phyloP scores from a whole-genome alignment of 352 stramenopile genomes.

The Phytophthora ramorum region DNA sequence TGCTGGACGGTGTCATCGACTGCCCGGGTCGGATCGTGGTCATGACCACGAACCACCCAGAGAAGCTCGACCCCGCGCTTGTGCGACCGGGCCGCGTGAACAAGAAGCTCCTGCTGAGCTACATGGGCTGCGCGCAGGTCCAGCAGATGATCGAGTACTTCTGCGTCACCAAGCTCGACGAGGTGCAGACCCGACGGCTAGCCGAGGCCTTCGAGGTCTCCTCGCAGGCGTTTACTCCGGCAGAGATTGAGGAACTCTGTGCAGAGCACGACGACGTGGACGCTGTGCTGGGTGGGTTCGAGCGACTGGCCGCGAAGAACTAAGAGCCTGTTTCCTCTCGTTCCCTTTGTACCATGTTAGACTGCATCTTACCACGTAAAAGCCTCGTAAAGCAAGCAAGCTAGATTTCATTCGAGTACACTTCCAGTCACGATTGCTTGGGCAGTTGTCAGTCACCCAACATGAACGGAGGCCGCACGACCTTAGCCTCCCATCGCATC shows the following conservation, averaged over 20 bases:
- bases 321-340: background rate
- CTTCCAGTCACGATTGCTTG: background rate
- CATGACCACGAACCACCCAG: slow-evolving; percentile 94
- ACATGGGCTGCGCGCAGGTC: slow-evolving; percentile 55
- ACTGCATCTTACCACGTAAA: slow-evolving; percentile 6
- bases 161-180: slow-evolving; percentile 38
- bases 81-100: slow-evolving; percentile 91
- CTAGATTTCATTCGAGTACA: background rate
- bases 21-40: slow-evolving; percentile 89
- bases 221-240: slow-evolving; percentile 45
- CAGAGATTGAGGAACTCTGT: slow-evolving; percentile 64
- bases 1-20: slow-evolving; percentile 91
- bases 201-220: slow-evolving; percentile 21
- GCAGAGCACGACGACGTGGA: slow-evolving; percentile 52
- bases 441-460: slow-evolving; percentile 12
- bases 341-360: slow-evolving; percentile 17
- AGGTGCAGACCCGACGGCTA: slow-evolving; percentile 14
- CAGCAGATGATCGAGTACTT: slow-evolving; percentile 78
- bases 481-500: slow-evolving; percentile 61
- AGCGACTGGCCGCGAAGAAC: slow-evolving; percentile 15
- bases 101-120: slow-evolving; percentile 79
- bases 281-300: slow-evolving; percentile 45
- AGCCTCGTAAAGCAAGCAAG: background rate
- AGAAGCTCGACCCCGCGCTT: slow-evolving; percentile 91
- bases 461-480: slow-evolving; percentile 52